Evolutionary conservation across 2,329 filamentous ascomycete genomes (phyloP).

Genomic region (Venturiaceae sp.): DNA sequence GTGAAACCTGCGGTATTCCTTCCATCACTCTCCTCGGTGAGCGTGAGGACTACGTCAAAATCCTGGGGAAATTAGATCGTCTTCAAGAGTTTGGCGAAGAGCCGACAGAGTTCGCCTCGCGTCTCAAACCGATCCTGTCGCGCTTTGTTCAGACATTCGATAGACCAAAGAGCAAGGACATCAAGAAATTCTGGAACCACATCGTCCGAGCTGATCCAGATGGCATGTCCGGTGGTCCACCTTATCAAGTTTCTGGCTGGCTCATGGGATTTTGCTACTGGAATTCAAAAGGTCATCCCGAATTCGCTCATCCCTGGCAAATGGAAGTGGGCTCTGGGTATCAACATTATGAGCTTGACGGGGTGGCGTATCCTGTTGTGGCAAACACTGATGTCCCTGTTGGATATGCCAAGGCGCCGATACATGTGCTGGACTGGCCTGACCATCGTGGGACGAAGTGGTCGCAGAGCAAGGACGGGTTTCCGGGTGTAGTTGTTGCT

Average conservation of each 20-base stretch:
- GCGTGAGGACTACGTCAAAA: background rate
- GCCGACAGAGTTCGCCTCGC: background rate
- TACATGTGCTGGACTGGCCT: too few species aligned
- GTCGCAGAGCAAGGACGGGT: too few species aligned
- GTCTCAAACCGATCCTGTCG: background rate
- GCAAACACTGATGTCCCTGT: too few species aligned
- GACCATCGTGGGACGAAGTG: too few species aligned
- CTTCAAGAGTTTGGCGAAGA: background rate
- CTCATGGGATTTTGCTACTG: conserved; percentile 14
- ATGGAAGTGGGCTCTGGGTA: too few species aligned
- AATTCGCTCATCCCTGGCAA: too few species aligned
- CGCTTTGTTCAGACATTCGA: background rate
- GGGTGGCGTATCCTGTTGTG: background rate
- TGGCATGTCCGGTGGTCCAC: too few species aligned
- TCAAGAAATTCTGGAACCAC: background rate
- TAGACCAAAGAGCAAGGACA: background rate
- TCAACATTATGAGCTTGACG: background rate
- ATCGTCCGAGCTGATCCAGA: too few species aligned
- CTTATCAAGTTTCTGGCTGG: too few species aligned
- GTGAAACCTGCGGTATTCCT: background rate
- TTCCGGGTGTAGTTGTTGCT: too few species aligned
- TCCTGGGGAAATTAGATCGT: background rate
- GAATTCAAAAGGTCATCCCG: conserved; percentile 18
- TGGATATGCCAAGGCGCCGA: too few species aligned
- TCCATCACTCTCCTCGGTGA: background rate